These are phyloP conservation scores for Antrodiella citrinella DNA, from an alignment of 768 basidiomycete species.

Conservation along the genomic window DNA sequence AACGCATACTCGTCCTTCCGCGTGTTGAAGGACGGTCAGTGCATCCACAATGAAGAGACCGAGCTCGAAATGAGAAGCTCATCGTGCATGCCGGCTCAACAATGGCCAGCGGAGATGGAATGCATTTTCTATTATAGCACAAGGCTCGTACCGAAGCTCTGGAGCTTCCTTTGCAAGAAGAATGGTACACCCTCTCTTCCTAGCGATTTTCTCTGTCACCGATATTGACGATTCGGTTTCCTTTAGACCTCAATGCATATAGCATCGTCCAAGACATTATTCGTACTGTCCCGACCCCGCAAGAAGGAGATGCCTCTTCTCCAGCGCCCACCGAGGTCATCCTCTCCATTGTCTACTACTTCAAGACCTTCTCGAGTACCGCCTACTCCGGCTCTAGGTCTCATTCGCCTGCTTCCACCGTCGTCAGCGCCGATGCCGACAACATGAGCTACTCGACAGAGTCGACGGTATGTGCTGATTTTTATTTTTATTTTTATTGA, in stretches of 20 bases:
- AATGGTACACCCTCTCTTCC: conserved; percentile 10
- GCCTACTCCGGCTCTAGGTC: conserved; percentile 12
- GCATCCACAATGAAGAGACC: conserved; percentile 45
- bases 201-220: background rate
- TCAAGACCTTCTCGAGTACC: conserved; percentile 10
- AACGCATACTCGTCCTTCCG: conserved; percentile 50
- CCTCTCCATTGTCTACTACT: conserved; percentile 19
- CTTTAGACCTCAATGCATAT: conserved; percentile 17
- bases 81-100: conserved; percentile 13
- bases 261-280: conserved; percentile 19
- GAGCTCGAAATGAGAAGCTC: conserved; percentile 17
- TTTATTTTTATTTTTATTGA: background rate
- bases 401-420: conserved; percentile 16
- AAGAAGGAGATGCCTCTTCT: background rate
- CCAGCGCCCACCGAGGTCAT: conserved; percentile 11
- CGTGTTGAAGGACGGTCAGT: conserved; percentile 40
- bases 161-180: conserved; percentile 14
- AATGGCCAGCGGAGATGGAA: conserved; percentile 16
- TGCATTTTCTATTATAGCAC: conserved; percentile 20
- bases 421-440: conserved; percentile 8
- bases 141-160: conserved; percentile 17
- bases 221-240: background rate
- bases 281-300: conserved; percentile 1
- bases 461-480: conserved; percentile 14
- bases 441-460: conserved; percentile 15